Evolutionary conservation across 2,329 filamentous ascomycete genomes (phyloP), one percentile per base, ranked within the genome.

Genomic region (Colletotrichum sp.): DNA sequence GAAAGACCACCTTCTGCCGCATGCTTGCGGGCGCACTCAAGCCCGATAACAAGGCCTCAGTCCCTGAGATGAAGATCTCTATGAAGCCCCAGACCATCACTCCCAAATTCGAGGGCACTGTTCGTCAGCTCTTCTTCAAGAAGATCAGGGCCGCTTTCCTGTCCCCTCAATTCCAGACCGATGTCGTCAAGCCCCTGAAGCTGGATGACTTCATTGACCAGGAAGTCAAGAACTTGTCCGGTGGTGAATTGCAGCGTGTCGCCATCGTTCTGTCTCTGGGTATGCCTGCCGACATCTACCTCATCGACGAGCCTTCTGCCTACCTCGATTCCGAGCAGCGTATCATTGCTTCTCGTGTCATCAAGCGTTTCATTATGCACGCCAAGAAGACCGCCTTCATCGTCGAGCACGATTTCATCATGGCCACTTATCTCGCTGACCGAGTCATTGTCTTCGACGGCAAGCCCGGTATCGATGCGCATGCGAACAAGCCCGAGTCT

Each of bases 1-100:
- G 98, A 85, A 98, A 99, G 91, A 99, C 97, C 2, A 99, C 97
- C 7, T 99, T 99, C 91, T 99, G 96, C 90, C 95, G 94, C 84
- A 94, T 99, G 88, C 90, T 99, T 79, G 97, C 97, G 74, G 98
- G 98, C 83, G 95, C 95, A 52, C 91, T 98, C 81, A 96, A 98
- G 88, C 97, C 98, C 10, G 98, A 99, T 81, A 92, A 91, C 81
- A 92, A 90, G 79, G 89, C 92, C 81, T 92, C 92, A 81, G 91
- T 99, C 18, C 97, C 97, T 18, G 92, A 95, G 80, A 98, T 99
- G 96, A 96, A 95, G 88, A 98, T 99, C 85, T 96, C 94, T 89
- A 98, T 99, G 96, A 99, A 99, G 91, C 98, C 98, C 24, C 97
- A 99, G 89, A 99, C 98, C 82, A 99, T 99, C 83, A 99, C 96